A percentile compares a stretch with the other conserved stretches of the same genome.
These are phyloP conservation scores for Xylaria polymorpha DNA, from an alignment of 2,329 filamentous ascomycete genomes.

Conservation along the genomic window DNA sequence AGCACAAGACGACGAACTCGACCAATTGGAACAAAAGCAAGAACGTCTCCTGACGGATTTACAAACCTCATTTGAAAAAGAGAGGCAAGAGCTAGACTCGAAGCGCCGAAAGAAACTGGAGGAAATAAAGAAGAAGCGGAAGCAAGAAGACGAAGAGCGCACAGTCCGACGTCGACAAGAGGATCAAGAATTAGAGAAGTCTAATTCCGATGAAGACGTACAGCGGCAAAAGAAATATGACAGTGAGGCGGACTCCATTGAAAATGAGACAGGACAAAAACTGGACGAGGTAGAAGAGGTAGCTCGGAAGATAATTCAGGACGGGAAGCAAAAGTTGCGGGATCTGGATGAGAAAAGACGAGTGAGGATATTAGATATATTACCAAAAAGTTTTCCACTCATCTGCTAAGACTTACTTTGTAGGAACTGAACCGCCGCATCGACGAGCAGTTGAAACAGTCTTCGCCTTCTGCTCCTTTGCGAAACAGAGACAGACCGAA, in stretches of 20 bases:
- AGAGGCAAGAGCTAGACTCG: slow-evolving; percentile 47
- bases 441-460: slow-evolving; percentile 54
- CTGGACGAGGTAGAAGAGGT: slow-evolving; percentile 53
- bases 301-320: slow-evolving; percentile 46
- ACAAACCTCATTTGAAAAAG: slow-evolving; percentile 48
- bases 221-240: slow-evolving; percentile 48
- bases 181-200: slow-evolving; percentile 51
- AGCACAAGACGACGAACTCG: slow-evolving; percentile 53
- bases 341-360: slow-evolving; percentile 52
- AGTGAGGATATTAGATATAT: slow-evolving; percentile 42
- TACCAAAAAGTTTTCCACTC: too few relatives aligned
- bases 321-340: slow-evolving; percentile 50
- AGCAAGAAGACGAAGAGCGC: slow-evolving; percentile 57
- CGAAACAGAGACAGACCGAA: slow-evolving; percentile 24
- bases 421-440: slow-evolving; percentile 58
- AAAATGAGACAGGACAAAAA: slow-evolving; percentile 52
- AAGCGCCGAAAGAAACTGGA: slow-evolving; percentile 50
- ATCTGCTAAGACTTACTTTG: slow-evolving; percentile 5
- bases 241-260: slow-evolving; percentile 47
- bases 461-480: slow-evolving; percentile 22
- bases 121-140: slow-evolving; percentile 51
- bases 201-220: slow-evolving; percentile 49
- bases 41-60: slow-evolving; percentile 52
- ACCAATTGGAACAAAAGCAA: slow-evolving; percentile 55
- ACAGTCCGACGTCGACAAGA: slow-evolving; percentile 52